Conservation (phyloP, 2,329 filamentous ascomycete genomes). For the Fusarium zealandicum region DNA sequence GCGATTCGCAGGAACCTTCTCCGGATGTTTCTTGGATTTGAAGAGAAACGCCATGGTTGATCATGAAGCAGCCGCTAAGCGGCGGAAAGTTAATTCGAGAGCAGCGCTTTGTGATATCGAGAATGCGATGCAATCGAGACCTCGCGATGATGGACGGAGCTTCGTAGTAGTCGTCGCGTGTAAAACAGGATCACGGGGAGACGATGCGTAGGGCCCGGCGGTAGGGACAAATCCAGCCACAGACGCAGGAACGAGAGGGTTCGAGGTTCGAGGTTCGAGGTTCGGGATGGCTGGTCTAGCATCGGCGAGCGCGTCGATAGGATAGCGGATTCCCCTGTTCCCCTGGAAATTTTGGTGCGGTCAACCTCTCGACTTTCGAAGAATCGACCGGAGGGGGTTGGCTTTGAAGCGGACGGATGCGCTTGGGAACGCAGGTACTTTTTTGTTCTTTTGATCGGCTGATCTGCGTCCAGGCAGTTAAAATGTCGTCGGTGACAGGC, state of each 20-base stretch:
- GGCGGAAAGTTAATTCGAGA: constrained; percentile 38
- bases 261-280: constrained; percentile 48
- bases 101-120: constrained; percentile 26
- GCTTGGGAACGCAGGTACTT: constrained; percentile 29
- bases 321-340: constrained; percentile 43
- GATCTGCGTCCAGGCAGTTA: constrained; percentile 29
- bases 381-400: constrained; percentile 35
- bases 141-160: constrained; percentile 10
- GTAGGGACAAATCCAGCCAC: constrained; percentile 36
- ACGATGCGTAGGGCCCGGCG: constrained; percentile 20
- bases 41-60: constrained; percentile 80
- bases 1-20: constrained; percentile 64
- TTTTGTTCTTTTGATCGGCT: neutral
- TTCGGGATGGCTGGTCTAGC: constrained; percentile 55
- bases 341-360: constrained; percentile 36
- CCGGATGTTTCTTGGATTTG: constrained; percentile 80
- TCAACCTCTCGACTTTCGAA: constrained; percentile 49
- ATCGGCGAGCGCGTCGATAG: constrained; percentile 44
- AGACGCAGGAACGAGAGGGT: constrained; percentile 43
- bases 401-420: constrained; percentile 33
- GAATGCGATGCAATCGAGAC: constrained; percentile 10
- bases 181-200: constrained; percentile 28
- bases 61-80: constrained; percentile 49
- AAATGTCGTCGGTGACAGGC: constrained; percentile 9
- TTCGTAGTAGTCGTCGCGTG: constrained; percentile 31